Base-by-base conservation (phyloP, 2,329 filamentous ascomycete species). In the Reticulascus tulasneorum region DNA sequence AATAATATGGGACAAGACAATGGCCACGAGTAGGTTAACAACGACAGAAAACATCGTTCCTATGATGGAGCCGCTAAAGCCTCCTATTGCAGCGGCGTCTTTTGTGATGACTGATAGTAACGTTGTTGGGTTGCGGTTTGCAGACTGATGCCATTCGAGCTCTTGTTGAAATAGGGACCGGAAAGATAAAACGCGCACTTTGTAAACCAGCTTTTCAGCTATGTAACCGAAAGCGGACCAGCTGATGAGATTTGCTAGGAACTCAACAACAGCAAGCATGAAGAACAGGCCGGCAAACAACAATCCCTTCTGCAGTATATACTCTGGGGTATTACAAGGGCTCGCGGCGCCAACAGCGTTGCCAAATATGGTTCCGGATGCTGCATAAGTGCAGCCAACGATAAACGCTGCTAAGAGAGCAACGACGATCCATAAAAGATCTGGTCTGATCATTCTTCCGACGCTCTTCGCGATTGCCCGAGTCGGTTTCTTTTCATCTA, bases 111-210 rank as follows among this genome's bases (percentile, higher is more conserved):
- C 74, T 0, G 77, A 78, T 3, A 87, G 64, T 6, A 89, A 64
- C 9, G 69, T 60, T 0, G 77, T 69, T 0, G 84, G 79, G 2
- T 71, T 80, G 17, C 82, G 72, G 5, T 69, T 72, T 16, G 75
- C 68, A 0, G 79, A 79, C 51, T 86, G 77, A 49, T 87, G 83
- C 83, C 82, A 88, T 40, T 82, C 71, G 30, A 84, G 61, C 42
- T 80, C 77, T 56, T 86, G 82, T 40, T 77, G 67, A 33, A 85
- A 72, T 2, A 86, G 59, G 0, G 81, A 77, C 3, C 78, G 72
- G 52, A 86, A 76, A 0, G 78, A 81, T 2, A 82, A 57, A 3
- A 82, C 71, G 34, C 82, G 70, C 9, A 84, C 72, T 28, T 67
- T 73, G 53, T 79, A 81, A 2, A 86, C 64, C 2, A 84, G 60